Evolutionary conservation across 2,329 filamentous ascomycete genomes (phyloP).

Genomic region (Aureobasidium sp.): DNA sequence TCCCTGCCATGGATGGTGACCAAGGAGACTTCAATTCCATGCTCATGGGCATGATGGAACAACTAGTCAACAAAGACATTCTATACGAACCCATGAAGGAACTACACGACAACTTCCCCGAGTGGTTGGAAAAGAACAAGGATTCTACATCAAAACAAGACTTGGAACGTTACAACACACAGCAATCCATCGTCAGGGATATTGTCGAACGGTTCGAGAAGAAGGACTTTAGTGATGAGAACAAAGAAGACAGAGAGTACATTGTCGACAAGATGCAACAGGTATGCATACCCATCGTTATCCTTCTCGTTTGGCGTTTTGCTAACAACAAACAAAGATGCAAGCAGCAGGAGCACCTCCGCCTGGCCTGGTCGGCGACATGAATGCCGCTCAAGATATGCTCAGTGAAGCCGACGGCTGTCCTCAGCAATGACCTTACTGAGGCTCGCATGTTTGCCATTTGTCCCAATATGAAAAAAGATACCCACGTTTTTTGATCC

Average conservation of each 20-base stretch:
- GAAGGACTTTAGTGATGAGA: slow-evolving; percentile 70
- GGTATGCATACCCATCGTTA: slow-evolving; percentile 43
- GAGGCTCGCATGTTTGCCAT: background rate
- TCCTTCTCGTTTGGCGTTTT: background rate
- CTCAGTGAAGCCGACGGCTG: slow-evolving; percentile 51
- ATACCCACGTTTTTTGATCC: background rate
- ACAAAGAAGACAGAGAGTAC: slow-evolving; percentile 73
- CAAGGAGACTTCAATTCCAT: slow-evolving; percentile 92
- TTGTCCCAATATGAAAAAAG: background rate
- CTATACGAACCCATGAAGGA: slow-evolving; percentile 99
- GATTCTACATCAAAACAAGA: slow-evolving; percentile 59
- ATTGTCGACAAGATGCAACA: slow-evolving; percentile 98
- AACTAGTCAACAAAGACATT: slow-evolving; percentile 96
- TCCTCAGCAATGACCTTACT: slow-evolving; percentile 45
- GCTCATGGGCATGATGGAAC: slow-evolving; percentile 97
- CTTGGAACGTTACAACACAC: slow-evolving; percentile 68
- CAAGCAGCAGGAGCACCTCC: slow-evolving; percentile 90
- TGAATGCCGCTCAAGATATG: slow-evolving; percentile 70
- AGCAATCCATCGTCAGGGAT: slow-evolving; percentile 69
- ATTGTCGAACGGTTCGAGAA: slow-evolving; percentile 87
- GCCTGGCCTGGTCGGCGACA: slow-evolving; percentile 80
- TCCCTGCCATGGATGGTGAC: slow-evolving; percentile 40
- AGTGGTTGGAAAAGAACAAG: slow-evolving; percentile 74
- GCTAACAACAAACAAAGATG: slow-evolving; percentile 57
- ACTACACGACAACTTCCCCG: slow-evolving; percentile 82